These are phyloP conservation scores for Linnemannia elongata DNA, from an alignment of 192 early-diverging fungal genomes.

Conservation along the genomic window DNA sequence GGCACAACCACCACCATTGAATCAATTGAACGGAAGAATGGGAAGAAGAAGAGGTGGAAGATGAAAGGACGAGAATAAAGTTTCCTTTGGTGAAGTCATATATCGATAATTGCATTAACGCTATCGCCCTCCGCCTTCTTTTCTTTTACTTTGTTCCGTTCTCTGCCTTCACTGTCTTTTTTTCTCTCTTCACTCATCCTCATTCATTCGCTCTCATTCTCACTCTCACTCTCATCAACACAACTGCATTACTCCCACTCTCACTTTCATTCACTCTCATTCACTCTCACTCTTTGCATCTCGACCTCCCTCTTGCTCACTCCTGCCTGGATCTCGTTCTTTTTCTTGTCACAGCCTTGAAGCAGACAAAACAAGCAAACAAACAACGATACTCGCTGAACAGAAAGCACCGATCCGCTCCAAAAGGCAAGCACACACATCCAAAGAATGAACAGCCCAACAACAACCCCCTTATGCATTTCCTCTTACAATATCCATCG, in stretches of 20 bases:
- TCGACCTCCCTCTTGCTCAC: neutral
- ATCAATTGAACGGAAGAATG: neutral
- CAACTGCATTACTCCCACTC: neutral
- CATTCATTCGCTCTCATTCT: neutral
- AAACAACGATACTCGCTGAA: neutral
- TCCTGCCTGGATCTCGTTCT: no score
- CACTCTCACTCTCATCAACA: neutral
- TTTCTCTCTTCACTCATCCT: neutral
- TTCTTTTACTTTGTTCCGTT: neutral
- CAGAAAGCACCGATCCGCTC: neutral
- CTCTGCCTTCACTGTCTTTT: neutral
- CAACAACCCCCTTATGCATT: neutral
- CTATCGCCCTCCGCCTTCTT: neutral
- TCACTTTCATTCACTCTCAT: neutral
- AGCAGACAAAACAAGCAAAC: neutral
- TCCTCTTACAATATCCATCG: neutral
- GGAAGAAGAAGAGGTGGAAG: neutral
- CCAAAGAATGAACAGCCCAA: neutral
- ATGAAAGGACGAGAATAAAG: neutral
- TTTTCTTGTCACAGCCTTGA: neutral
- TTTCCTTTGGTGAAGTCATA: neutral
- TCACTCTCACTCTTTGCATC: neutral
- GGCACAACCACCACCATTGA: no score
- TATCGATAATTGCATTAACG: neutral
- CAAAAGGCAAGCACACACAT: neutral